Evolutionary conservation across 2,329 filamentous ascomycete species (phyloP).

Genomic region (Diaporthe amygdali): DNA sequence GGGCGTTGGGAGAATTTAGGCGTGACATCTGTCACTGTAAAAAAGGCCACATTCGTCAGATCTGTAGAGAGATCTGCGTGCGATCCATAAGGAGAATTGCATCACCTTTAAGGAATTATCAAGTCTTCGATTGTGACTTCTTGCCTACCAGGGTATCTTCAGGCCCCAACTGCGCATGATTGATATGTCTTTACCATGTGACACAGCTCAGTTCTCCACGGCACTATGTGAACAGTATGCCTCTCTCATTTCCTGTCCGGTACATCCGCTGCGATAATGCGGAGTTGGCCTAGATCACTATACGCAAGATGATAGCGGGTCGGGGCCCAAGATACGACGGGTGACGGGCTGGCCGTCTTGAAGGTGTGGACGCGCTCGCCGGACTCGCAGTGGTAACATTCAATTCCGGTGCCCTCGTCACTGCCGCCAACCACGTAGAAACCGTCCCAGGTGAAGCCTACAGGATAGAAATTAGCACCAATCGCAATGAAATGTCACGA

Average conservation of each 20-base stretch:
- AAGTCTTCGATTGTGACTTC: neutral
- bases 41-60: constrained; percentile 7
- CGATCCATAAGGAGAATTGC: neutral
- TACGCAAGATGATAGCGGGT: constrained; percentile 77
- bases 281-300: constrained; percentile 70
- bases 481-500: neutral
- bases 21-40: neutral
- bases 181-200: neutral
- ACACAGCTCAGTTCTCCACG: neutral
- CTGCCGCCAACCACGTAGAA: constrained; percentile 76
- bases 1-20: constrained; percentile 17
- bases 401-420: constrained; percentile 71
- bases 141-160: neutral
- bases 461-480: constrained; percentile 30
- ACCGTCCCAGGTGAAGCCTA: constrained; percentile 80
- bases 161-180: neutral
- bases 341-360: constrained; percentile 68
- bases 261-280: constrained; percentile 67
- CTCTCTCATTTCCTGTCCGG: constrained; percentile 44
- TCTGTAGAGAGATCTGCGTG: neutral
- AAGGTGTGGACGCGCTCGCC: constrained; percentile 76
- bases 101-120: neutral
- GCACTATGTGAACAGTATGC: neutral
- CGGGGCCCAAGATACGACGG: constrained; percentile 78
- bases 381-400: constrained; percentile 75